A percentile compares a stretch with the other conserved stretches of the same genome.
phyloP scores from a whole-genome alignment of 139 green algal species.

The Micractinium sp. region DNA sequence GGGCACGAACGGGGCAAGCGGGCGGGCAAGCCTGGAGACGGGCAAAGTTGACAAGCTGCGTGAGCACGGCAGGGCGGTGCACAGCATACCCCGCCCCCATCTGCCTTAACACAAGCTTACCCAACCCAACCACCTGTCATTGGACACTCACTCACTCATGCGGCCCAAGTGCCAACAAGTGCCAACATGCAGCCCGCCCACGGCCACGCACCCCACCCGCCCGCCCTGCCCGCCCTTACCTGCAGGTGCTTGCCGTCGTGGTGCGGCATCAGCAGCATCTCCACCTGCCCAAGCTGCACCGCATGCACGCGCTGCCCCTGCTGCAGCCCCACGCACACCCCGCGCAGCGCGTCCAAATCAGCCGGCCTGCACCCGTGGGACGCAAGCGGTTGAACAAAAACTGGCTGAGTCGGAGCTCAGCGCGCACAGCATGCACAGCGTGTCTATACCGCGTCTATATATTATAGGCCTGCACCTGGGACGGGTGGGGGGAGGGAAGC shows the following conservation, averaged over 20 bases:
- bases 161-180: background rate
- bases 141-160: background rate
- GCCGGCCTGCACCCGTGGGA: background rate
- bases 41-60: background rate
- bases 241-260: constrained; percentile 17
- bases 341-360: background rate
- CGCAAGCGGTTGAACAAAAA: background rate
- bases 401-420: background rate
- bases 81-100: background rate
- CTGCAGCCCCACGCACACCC: background rate
- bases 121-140: background rate
- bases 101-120: too few species aligned
- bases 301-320: background rate
- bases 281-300: background rate
- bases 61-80: background rate
- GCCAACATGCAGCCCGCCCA: background rate
- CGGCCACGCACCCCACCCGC: background rate
- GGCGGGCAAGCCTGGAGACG: too few species aligned
- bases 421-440: background rate
- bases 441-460: too few species aligned
- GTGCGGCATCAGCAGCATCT: constrained; percentile 25
- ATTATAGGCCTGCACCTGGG: background rate
- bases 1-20: too few species aligned
- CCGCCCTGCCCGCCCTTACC: background rate
- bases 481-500: background rate